These are phyloP conservation scores for Globisporangium apiculatum DNA, from an alignment of 352 stramenopile species.

Conservation along the genomic window DNA sequence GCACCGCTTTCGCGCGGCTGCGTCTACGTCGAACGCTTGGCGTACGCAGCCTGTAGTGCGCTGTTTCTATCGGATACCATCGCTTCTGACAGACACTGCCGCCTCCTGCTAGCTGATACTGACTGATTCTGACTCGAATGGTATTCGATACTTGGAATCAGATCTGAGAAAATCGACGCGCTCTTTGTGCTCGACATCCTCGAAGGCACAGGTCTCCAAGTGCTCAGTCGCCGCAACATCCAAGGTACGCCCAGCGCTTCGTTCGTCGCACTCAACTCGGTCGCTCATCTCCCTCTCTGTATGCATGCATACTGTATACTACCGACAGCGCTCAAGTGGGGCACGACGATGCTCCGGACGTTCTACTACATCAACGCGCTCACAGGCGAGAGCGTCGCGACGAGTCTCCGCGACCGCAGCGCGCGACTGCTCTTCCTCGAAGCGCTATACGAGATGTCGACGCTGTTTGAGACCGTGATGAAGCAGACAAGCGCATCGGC, in stretches of 20 bases:
- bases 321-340: slow-evolving; percentile 59
- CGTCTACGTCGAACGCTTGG: slow-evolving; percentile 72
- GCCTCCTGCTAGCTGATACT: too few relatives aligned
- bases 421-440: slow-evolving; percentile 67
- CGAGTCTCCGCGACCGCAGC: slow-evolving; percentile 54
- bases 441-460: slow-evolving; percentile 57
- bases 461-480: slow-evolving; percentile 45
- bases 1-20: slow-evolving; percentile 57
- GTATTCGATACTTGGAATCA: slow-evolving; percentile 11
- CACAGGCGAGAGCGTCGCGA: slow-evolving; percentile 37
- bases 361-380: slow-evolving; percentile 81
- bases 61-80: neutral
- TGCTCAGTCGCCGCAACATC: slow-evolving; percentile 72
- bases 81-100: neutral
- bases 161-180: slow-evolving; percentile 61
- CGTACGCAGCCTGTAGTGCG: slow-evolving; percentile 21
- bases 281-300: neutral
- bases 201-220: slow-evolving; percentile 62
- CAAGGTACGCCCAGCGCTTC: slow-evolving; percentile 26
- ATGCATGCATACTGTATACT: slow-evolving; percentile 3
- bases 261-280: too few relatives aligned
- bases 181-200: slow-evolving; percentile 67
- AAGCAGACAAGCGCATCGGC: neutral
- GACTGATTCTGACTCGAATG: neutral
- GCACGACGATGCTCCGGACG: slow-evolving; percentile 60